A percentile compares a stretch with the other conserved stretches of the same genome.
These are phyloP conservation scores for Cytidiella melzeri DNA, from an alignment of 768 basidiomycete genomes.

Conservation along the genomic window DNA sequence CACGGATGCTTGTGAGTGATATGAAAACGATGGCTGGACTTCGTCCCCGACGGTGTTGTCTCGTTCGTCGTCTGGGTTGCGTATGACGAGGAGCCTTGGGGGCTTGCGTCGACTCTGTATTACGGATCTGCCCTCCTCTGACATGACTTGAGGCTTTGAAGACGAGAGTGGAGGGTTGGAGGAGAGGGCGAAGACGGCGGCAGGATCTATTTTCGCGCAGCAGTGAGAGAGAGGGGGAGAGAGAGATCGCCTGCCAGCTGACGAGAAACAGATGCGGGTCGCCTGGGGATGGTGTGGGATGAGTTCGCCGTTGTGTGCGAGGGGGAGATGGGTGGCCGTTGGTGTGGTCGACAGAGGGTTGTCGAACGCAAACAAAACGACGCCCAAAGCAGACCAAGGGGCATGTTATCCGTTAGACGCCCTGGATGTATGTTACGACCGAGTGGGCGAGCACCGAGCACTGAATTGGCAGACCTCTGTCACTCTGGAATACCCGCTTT, in stretches of 20 bases:
- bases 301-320: not conserved
- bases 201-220: not conserved
- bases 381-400: conserved; percentile 17
- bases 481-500: conserved; percentile 5
- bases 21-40: conserved; percentile 19
- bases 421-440: conserved; percentile 13
- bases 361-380: conserved; percentile 22
- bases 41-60: conserved; percentile 30
- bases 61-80: conserved; percentile 49
- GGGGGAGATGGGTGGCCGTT: conserved; percentile 7
- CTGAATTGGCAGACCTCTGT: conserved; percentile 2
- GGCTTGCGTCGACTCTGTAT: conserved; percentile 27
- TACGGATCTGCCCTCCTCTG: conserved; percentile 48
- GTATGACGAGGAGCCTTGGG: conserved; percentile 45
- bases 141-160: conserved; percentile 36
- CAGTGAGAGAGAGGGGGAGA: too few species aligned
- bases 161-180: not conserved
- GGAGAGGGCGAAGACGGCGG: not conserved
- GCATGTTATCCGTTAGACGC: conserved; percentile 7
- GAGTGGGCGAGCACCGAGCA: conserved; percentile 1
- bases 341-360: conserved; percentile 10
- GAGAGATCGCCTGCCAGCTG: too few species aligned
- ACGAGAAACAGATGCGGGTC: not conserved
- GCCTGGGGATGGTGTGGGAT: not conserved
- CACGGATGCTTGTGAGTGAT: conserved; percentile 23